Conservation (phyloP, 495 filamentous ascomycete genomes). For the Trichoderma erinaceum region DNA sequence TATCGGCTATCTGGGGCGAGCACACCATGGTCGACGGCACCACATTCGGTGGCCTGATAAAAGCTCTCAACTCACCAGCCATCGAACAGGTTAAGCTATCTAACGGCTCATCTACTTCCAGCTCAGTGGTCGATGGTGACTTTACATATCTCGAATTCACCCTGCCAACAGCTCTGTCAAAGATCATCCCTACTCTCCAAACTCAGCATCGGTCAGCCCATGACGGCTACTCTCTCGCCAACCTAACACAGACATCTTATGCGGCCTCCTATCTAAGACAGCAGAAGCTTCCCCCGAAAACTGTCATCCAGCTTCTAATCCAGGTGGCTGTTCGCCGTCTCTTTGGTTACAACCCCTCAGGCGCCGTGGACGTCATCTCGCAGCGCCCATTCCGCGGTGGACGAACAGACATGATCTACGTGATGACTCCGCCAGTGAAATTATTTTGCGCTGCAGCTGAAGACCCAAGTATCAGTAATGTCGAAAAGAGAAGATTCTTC, state of each 20-base stretch:
- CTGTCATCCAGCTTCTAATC: neutral
- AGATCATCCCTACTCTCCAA: neutral
- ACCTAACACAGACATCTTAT: neutral
- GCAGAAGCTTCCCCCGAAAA: neutral
- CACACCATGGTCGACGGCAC: conserved; percentile 77
- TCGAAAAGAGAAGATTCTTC: neutral
- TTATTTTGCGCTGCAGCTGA: conserved; percentile 1
- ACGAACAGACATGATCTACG: neutral
- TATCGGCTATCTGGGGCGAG: conserved; percentile 65
- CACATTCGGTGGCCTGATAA: conserved; percentile 26
- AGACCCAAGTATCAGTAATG: neutral
- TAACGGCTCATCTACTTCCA: no score
- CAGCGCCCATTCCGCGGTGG: neutral
- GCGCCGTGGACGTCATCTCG: neutral
- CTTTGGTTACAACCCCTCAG: neutral
- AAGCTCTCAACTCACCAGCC: neutral
- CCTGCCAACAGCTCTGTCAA: neutral
- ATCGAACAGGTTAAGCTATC: neutral
- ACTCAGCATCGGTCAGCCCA: neutral
- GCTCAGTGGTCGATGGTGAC: neutral
- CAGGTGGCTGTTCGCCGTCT: neutral
- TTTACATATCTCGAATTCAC: neutral
- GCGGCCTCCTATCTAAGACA: neutral
- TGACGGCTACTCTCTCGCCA: neutral
- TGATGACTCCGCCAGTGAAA: neutral